Evolutionary conservation across 2,329 filamentous ascomycete species (phyloP), one percentile per base, ranked within the genome.

Genomic region (Blastomyces silverae): DNA sequence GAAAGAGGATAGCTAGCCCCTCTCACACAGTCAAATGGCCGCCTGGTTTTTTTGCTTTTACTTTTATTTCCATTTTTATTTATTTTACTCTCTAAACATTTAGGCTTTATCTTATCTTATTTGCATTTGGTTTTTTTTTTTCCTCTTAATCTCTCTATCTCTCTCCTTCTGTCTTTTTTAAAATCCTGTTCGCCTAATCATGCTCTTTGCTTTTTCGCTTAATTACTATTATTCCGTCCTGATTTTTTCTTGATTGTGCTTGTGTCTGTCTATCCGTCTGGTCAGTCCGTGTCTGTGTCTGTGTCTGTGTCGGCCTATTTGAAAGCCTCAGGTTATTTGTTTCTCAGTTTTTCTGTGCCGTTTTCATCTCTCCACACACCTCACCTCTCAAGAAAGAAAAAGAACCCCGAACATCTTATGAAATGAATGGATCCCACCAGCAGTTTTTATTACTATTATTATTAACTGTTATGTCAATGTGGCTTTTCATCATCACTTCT

Each of bases 81-180:
- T 53, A 13, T 39, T 64, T 20, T 56, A 31, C 61, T 37, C 28
- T 42, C 46, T 59, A 56, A 28, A 34, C 53, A 56, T 56, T 56
- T 56, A 56, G 53, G 53, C 53, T 60, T 44, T 22, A 13, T 15
- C 31, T 34, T 34, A 34, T 7, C 6, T 52, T 28, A 48, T 34
- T 28, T 48, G 39, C 59, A 46, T 17, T 31, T 13, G 22, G 37
- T 61, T 34, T 28, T 61, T 61, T 62, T 15, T 22, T 20, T 25
- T 52, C n/a, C n/a, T n/a, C n/a, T n/a, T n/a, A n/a, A 39, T 25
- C 46, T 15, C 44, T 46, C 28, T 42, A 6, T 52, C 13, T 39
- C 6, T n/a, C 48, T 37, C 34, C 20, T 11, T 25, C 22, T 62
- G 11, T 48, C 25, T 10, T 53, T 55, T 13, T 42, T 7, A n/a